These are phyloP conservation scores for Aspergillus kassunensis DNA, from an alignment of 495 filamentous ascomycete genomes.

Conservation along the genomic window DNA sequence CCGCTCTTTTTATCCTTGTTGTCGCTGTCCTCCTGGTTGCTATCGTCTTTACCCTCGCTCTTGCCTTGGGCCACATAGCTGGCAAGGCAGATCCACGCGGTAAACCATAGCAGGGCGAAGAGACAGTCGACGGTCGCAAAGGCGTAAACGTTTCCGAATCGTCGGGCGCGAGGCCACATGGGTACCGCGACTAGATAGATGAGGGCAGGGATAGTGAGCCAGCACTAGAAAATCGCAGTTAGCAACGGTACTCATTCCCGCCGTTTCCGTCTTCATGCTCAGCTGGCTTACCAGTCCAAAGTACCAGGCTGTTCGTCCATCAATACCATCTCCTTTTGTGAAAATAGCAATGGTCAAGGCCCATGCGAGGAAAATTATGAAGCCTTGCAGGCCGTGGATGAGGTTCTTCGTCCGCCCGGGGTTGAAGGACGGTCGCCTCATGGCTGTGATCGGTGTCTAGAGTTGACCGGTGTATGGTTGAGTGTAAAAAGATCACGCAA, in stretches of 20 bases:
- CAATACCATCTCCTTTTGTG: constrained; percentile 57
- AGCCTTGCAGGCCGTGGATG: constrained; percentile 53
- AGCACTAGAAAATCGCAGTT: constrained; percentile 57
- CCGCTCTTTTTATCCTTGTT: constrained; percentile 27
- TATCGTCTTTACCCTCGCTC: constrained; percentile 32
- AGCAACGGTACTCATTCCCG: constrained; percentile 16
- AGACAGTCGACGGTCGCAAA: constrained; percentile 71
- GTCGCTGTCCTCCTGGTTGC: constrained; percentile 21
- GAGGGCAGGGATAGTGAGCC: constrained; percentile 75
- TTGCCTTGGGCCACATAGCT: constrained; percentile 57
- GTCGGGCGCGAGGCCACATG: constrained; percentile 74
- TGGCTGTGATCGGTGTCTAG: constrained; percentile 8
- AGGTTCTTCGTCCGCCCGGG: constrained; percentile 45
- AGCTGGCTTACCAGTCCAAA: constrained; percentile 71
- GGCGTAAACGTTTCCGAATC: constrained; percentile 76
- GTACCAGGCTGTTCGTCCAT: constrained; percentile 68
- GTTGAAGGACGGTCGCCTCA: constrained; percentile 35
- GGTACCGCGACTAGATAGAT: constrained; percentile 82
- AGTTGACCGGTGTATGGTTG: neutral
- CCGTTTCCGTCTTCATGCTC: neutral
- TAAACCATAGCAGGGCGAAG: constrained; percentile 78
- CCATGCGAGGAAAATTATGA: constrained; percentile 67
- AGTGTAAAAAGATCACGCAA: neutral
- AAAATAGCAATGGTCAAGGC: constrained; percentile 71
- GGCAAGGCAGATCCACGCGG: constrained; percentile 73